Base-by-base conservation (phyloP, 345 rosid genomes). In the Carallia pectinifolia region DNA sequence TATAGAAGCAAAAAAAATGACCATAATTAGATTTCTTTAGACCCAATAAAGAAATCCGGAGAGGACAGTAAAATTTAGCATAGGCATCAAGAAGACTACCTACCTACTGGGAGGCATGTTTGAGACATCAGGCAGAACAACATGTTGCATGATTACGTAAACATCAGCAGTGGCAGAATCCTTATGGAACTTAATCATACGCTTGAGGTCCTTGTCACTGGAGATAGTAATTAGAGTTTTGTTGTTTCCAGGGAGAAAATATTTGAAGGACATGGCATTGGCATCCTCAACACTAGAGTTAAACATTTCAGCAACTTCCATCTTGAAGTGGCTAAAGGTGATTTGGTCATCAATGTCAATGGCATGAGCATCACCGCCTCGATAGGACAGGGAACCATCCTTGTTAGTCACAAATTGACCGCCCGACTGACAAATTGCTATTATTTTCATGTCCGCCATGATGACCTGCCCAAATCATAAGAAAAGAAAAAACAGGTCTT, bases 41-140 rank as follows among this genome's bases (percentile, higher is more conserved):
- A 33, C 34, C 34, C 52, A 74, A 71, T 16, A 58, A 17, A 23
- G 23, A 23, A 23, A 71, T 38, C 54, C 29, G 61, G 34, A 65
- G 8, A 18, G 19, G 63, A 29, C 16, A 61, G 19, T 18, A 61
- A 39, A 47, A 29, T 31, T 58, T 16, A 70, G 75, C 53, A 58
- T 59, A 71, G 64, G 74, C 53, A 73, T 62, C 62, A 68, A 61
- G 75, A 66, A 54, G 44, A 74, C 80, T 79, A 93, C 98, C 80
- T 79, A 93, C 98, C 98, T 82, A 76, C 97, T 91, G 74, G 87
- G 91, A 5, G 96, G 94, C 89, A 87, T 83, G 81, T 82, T 91
- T 31, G 97, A 91, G 68, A 85, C 79, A 38, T 86, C 92, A 2
- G 82, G 92, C 64, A 79, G 76, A 61, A 78, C 58, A 69, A 66